Percentiles rank a stretch among this genome's conserved stretches.
phyloP scores from a whole-genome alignment of 164 flowering plant genomes.

The Nelumbo lutea region DNA sequence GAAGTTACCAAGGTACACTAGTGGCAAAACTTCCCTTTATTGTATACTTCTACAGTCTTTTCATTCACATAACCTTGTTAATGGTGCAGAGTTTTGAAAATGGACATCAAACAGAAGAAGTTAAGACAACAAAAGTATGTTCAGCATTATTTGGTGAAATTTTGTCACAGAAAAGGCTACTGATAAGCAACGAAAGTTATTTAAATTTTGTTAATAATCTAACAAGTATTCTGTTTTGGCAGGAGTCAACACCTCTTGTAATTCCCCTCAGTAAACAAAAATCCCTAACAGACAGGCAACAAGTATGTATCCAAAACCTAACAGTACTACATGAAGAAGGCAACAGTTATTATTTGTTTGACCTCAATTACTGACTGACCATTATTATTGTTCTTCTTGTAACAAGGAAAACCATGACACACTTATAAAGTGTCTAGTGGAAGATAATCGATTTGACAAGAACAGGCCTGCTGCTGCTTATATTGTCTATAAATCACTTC shows the following conservation, averaged over 20 bases:
- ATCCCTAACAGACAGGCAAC: conserved; percentile 71
- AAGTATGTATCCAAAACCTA: conserved; percentile 32
- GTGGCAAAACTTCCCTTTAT: not conserved
- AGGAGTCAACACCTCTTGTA: conserved; percentile 33
- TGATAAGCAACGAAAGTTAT: not conserved
- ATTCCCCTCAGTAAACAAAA: conserved; percentile 50
- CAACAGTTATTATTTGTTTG: not conserved
- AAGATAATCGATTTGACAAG: conserved; percentile 58
- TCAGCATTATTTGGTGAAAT: not conserved
- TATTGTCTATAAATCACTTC: conserved; percentile 56
- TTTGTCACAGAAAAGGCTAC: not conserved
- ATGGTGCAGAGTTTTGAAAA: conserved; percentile 40
- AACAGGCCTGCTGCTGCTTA: conserved; percentile 60
- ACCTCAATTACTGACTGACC: not conserved
- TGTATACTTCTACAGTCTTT: not conserved
- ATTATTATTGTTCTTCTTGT: conserved; percentile 1
- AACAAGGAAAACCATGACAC: conserved; percentile 68
- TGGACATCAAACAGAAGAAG: conserved; percentile 41
- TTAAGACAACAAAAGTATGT: conserved; percentile 32
- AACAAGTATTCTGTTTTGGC: conserved; percentile 18
- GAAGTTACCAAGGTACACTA: conserved; percentile 35
- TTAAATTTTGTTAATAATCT: not conserved
- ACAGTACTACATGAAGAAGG: not conserved
- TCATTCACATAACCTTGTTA: conserved; percentile 1
- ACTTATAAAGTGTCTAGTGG: conserved; percentile 64